phyloP scores from a whole-genome alignment of 768 basidiomycete species.

The Tricholoma bakamatsutake region DNA sequence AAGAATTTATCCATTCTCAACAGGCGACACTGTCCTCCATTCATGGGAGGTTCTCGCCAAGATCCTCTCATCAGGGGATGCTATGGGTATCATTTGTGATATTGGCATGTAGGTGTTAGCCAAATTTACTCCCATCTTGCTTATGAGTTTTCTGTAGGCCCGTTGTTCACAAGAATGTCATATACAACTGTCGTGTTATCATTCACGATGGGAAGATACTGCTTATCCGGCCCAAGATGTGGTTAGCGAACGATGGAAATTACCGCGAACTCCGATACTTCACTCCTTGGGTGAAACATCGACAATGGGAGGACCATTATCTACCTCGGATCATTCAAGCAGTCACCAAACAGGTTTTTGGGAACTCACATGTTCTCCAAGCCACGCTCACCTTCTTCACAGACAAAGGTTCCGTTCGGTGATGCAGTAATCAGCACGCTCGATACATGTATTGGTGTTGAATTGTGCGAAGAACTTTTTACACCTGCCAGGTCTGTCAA shows the following conservation, averaged over 20 bases:
- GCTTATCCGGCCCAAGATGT: conserved; percentile 98
- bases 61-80: conserved; percentile 74
- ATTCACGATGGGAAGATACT: conserved; percentile 82
- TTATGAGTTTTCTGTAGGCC: conserved; percentile 56
- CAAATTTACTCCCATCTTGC: not conserved
- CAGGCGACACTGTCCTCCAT: conserved; percentile 94
- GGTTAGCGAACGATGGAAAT: conserved; percentile 98
- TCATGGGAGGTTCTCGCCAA: conserved; percentile 98
- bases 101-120: conserved; percentile 76
- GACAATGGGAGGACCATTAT: conserved; percentile 87
- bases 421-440: conserved; percentile 90
- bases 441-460: conserved; percentile 96
- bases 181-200: conserved; percentile 94
- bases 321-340: conserved; percentile 85
- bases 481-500: conserved; percentile 87
- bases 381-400: not conserved
- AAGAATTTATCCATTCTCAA: not conserved
- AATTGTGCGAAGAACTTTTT: conserved; percentile 96
- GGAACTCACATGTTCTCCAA: not conserved
- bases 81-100: conserved; percentile 88
- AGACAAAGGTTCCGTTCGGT: conserved; percentile 88
- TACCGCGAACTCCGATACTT: conserved; percentile 90
- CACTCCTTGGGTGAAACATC: conserved; percentile 90
- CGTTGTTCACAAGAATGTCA: conserved; percentile 94
- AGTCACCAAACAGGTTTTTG: conserved; percentile 77